phyloP scores from a whole-genome alignment of 176 grass and related monocot species.

The Oryza brachyantha region DNA sequence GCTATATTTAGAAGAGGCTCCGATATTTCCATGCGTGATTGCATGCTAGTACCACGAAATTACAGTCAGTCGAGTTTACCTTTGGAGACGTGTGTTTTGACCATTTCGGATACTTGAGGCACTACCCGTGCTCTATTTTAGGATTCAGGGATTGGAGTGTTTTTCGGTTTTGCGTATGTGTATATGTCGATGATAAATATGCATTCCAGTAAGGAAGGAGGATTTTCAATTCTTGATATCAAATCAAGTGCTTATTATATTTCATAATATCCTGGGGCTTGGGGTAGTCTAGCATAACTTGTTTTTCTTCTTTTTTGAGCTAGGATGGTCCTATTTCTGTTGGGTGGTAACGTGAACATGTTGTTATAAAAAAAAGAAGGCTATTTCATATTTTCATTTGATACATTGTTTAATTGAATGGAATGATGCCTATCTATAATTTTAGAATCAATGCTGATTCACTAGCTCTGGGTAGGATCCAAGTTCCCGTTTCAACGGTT shows the following conservation, averaged over 20 bases:
- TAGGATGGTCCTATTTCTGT: not conserved
- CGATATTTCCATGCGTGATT: constrained; percentile 10
- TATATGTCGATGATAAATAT: not conserved
- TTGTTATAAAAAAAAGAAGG: not conserved
- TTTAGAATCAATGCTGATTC: not conserved
- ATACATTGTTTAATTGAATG: not conserved
- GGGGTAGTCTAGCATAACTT: not conserved
- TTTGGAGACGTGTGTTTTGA: not conserved
- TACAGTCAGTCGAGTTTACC: not conserved
- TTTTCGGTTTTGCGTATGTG: not conserved
- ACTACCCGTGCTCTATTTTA: not conserved
- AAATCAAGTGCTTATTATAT: not conserved
- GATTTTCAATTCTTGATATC: too few relatives aligned
- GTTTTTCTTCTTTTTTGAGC: not conserved
- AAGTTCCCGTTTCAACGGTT: not conserved
- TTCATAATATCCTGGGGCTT: not conserved
- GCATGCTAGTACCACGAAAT: not conserved
- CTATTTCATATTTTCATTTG: not conserved
- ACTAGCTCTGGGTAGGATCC: not conserved
- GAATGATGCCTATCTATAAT: not conserved
- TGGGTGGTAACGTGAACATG: not conserved
- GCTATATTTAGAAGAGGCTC: constrained; percentile 25
- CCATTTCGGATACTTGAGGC: not conserved
- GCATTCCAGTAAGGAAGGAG: too few relatives aligned
- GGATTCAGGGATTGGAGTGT: not conserved